These are phyloP conservation scores for Pisolithus orientalis DNA, from an alignment of 768 basidiomycete species.

Conservation along the genomic window DNA sequence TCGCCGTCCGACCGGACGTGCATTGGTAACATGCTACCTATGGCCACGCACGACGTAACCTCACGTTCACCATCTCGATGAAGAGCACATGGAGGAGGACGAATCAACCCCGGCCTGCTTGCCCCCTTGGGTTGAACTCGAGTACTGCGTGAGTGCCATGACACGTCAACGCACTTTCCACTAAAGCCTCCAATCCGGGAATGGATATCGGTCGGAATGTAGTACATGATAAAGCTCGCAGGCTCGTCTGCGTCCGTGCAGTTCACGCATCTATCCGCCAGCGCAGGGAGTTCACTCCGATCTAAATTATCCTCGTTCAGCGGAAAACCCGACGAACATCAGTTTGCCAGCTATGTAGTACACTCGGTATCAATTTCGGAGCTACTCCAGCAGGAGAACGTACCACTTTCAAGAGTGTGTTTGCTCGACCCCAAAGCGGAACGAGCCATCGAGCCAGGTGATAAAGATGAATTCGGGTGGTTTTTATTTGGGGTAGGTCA, in stretches of 20 bases:
- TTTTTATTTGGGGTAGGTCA: constrained; percentile 82
- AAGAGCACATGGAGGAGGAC: constrained; percentile 96
- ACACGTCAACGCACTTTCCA: background rate
- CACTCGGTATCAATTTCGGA: constrained; percentile 13
- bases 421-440: constrained; percentile 90
- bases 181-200: background rate
- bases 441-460: constrained; percentile 61
- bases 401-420: constrained; percentile 63
- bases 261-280: constrained; percentile 83
- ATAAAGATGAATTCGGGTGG: constrained; percentile 77
- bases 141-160: constrained; percentile 61
- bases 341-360: constrained; percentile 17
- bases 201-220: constrained; percentile 2
- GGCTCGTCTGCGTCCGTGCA: constrained; percentile 58
- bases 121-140: constrained; percentile 88
- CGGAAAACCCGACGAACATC: background rate
- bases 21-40: background rate
- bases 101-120: constrained; percentile 64
- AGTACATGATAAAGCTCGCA: constrained; percentile 84
- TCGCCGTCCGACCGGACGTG: background rate
- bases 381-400: constrained; percentile 12
- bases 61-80: background rate
- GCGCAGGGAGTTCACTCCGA: constrained; percentile 53
- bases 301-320: constrained; percentile 11
- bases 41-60: background rate